Evolutionary conservation across 129 eudicot genomes (phyloP), one percentile per base, ranked within the genome.

Genomic region (Pulicaria dysenterica): DNA sequence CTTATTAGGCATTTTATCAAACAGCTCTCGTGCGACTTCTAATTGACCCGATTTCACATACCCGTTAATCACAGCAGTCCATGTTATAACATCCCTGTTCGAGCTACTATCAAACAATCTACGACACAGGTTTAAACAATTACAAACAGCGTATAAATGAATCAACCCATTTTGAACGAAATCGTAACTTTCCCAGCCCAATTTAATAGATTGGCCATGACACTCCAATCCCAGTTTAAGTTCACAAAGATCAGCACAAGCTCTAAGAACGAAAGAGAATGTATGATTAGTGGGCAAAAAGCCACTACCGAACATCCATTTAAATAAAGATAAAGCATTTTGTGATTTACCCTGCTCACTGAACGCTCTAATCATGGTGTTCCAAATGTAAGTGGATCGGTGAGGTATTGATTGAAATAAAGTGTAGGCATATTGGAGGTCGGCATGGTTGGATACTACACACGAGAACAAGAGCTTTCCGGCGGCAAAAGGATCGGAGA

Each of bases 181-280:
- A 80, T 88, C 96, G 34, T 92, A 83, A 75, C 75, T 17, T 72
- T 84, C 89, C 93, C 96, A 92, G 4, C 97, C 96, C 73, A 89
- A 77, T 65, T 81, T 86, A 10, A 89, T 36, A 36, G 81, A 82
- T 53, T 61, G 83, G 34, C 63, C 77, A 36, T 92, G 97, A 71
- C 79, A 83, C 58, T 74, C 42, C 19, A 81, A 77, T 16, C 87
- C 97, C 62, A 86, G 14, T 6, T 77, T 53, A 73, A 72, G 67
- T 24, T 85, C 85, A 56, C 55, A 79, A 4, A 80, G 43, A 47
- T 83, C 86, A 47, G 79, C 77, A 77, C 89, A 86, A 77, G 94
- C 93, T 77, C 89, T 80, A 39, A 89, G 72, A 64, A 91, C 62
- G 14, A 88, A 88, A 1, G 97, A 91, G 50, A 91, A 86, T 4